Conservation (phyloP, 2,329 filamentous ascomycete genomes). For the Microthyrium microscopicum region DNA sequence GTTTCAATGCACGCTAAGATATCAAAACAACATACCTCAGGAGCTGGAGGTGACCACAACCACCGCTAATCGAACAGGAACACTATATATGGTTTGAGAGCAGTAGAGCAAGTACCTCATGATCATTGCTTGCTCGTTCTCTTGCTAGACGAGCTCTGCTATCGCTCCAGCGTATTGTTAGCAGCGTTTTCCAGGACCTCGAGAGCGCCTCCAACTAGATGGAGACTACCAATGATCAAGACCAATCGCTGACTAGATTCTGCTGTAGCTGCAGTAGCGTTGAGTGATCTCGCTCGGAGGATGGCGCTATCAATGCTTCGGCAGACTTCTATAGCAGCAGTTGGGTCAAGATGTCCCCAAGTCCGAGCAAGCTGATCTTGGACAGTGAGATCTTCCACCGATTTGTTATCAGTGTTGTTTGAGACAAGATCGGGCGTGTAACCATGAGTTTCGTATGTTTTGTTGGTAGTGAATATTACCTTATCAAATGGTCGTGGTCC, state of each 20-base stretch:
- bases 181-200: slow-evolving; percentile 46
- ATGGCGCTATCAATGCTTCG: slow-evolving; percentile 57
- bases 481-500: slow-evolving; percentile 39
- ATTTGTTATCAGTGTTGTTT: slow-evolving; percentile 40
- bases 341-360: slow-evolving; percentile 32
- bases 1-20: too few species aligned
- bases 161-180: too few species aligned
- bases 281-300: slow-evolving; percentile 30
- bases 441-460: slow-evolving; percentile 43
- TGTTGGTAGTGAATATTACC: slow-evolving; percentile 70
- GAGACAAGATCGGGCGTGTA: slow-evolving; percentile 47
- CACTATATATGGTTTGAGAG: too few species aligned
- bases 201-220: slow-evolving; percentile 66
- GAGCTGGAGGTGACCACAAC: too few species aligned
- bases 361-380: slow-evolving; percentile 48
- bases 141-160: too few species aligned
- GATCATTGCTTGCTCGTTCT: too few species aligned
- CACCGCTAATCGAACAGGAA: too few species aligned
- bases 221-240: slow-evolving; percentile 68
- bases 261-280: slow-evolving; percentile 16
- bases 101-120: too few species aligned
- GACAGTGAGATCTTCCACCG: slow-evolving; percentile 43
- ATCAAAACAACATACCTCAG: too few species aligned
- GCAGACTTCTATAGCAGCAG: slow-evolving; percentile 36
- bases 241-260: slow-evolving; percentile 46